Evolutionary conservation across 2,329 filamentous ascomycete genomes (phyloP).

Genomic region (Penicillium brevicompactum): DNA sequence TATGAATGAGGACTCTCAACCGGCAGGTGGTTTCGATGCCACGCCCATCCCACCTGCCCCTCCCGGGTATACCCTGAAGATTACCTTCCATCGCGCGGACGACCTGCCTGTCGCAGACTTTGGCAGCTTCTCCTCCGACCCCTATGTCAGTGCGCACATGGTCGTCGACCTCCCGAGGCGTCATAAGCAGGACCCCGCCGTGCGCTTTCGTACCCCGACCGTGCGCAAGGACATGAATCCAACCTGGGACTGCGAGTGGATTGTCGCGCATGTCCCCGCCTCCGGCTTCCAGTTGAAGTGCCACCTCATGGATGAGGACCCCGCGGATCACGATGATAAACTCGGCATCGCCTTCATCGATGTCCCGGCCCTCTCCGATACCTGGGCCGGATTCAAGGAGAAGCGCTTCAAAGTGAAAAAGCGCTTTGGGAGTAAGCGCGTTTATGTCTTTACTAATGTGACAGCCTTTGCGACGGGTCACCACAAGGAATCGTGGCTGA

Average conservation of each 20-base stretch:
- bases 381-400: conserved; percentile 69
- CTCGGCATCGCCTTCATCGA: conserved; percentile 81
- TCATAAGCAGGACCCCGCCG: conserved; percentile 81
- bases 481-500: conserved; percentile 67
- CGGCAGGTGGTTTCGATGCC: conserved; percentile 75
- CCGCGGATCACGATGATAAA: conserved; percentile 80
- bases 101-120: conserved; percentile 85
- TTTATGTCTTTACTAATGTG: conserved; percentile 73
- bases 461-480: conserved; percentile 63
- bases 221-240: conserved; percentile 72
- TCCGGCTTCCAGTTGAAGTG: conserved; percentile 83
- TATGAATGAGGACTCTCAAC: conserved; percentile 42
- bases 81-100: conserved; percentile 78
- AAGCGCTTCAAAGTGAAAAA: conserved; percentile 75
- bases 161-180: conserved; percentile 69
- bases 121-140: conserved; percentile 75
- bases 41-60: conserved; percentile 75
- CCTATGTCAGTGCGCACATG: conserved; percentile 78
- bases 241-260: conserved; percentile 81
- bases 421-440: conserved; percentile 77
- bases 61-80: conserved; percentile 79
- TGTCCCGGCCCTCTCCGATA: conserved; percentile 60
- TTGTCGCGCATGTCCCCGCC: conserved; percentile 81
- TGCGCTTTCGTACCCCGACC: conserved; percentile 75
- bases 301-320: conserved; percentile 87